Percentiles rank a stretch among this genome's conserved stretches.
Conservation (phyloP, 257 asterid species). For the Gentiana straminea region DNA sequence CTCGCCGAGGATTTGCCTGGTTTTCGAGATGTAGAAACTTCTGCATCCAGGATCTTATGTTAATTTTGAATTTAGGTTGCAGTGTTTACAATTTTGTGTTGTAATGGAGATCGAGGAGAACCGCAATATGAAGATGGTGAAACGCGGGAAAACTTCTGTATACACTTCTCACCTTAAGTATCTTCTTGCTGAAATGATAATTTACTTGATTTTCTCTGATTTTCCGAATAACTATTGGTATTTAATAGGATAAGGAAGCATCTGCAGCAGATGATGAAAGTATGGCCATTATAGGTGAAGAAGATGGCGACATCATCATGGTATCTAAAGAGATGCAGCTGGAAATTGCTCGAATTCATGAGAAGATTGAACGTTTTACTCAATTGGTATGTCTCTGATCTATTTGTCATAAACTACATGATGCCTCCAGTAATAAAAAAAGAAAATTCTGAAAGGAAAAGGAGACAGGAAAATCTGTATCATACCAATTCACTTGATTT, state of each 20-base stretch:
- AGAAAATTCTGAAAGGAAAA: background rate
- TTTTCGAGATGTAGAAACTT: no score
- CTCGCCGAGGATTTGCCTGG: no score
- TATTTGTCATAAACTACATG: background rate
- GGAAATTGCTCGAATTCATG: constrained; percentile 70
- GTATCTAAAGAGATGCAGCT: constrained; percentile 59
- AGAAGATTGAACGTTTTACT: constrained; percentile 62
- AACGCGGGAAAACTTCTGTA: constrained; percentile 57
- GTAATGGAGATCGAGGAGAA: constrained; percentile 37
- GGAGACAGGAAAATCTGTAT: background rate
- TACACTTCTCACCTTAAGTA: constrained; percentile 16
- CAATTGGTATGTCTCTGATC: constrained; percentile 41
- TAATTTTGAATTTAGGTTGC: no score
- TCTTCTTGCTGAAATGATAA: constrained; percentile 10
- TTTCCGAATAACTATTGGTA: background rate
- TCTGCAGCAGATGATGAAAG: constrained; percentile 19
- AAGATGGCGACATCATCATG: constrained; percentile 25
- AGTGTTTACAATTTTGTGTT: background rate
- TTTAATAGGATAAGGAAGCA: constrained; percentile 19
- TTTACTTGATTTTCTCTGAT: background rate
- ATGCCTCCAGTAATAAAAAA: no score
- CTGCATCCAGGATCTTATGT: no score
- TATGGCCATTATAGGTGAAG: constrained; percentile 41
- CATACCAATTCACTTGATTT: background rate
- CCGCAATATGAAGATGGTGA: constrained; percentile 25